phyloP scores from a whole-genome alignment of 495 filamentous ascomycete species.

The Tuber calosporum region DNA sequence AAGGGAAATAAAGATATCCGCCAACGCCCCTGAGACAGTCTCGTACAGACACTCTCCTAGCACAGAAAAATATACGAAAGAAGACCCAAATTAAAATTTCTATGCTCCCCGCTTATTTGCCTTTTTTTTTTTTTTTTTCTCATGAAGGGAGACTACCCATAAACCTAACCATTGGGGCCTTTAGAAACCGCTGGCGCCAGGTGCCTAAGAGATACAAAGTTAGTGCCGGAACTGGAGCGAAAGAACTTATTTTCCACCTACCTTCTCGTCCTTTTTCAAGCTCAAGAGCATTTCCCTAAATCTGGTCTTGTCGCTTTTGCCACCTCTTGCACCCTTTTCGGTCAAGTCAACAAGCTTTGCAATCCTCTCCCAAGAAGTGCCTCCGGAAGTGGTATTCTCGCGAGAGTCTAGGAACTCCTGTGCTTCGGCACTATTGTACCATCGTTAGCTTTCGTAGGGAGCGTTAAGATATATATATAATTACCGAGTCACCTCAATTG shows the following conservation, averaged over 20 bases:
- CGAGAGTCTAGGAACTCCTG: conserved; percentile 83
- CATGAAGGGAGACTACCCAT: background rate
- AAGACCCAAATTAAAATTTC: background rate
- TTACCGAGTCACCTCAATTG: conserved; percentile 64
- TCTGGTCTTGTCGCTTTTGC: conserved; percentile 83
- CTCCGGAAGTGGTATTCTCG: conserved; percentile 85
- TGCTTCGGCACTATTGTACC: conserved; percentile 57
- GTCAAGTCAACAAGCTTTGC: conserved; percentile 92
- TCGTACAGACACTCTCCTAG: background rate
- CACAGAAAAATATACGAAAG: background rate
- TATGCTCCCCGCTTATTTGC: conserved; percentile 1
- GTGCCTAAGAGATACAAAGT: conserved; percentile 24
- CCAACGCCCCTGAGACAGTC: background rate
- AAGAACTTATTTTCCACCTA: background rate
- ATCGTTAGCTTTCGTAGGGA: background rate
- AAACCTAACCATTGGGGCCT: background rate
- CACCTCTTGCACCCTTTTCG: conserved; percentile 77
- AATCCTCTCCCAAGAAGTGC: conserved; percentile 97
- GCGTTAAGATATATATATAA: background rate
- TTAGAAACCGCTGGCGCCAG: conserved; percentile 39
- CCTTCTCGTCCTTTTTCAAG: conserved; percentile 88
- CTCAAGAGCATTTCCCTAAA: conserved; percentile 87
- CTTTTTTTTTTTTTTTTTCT: background rate
- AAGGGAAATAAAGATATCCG: background rate
- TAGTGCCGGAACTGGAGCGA: conserved; percentile 4